Evolutionary conservation across 2,329 filamentous ascomycete species (phyloP), one percentile per base, ranked within the genome.

Genomic region (Aspergillus pseudonomiae): DNA sequence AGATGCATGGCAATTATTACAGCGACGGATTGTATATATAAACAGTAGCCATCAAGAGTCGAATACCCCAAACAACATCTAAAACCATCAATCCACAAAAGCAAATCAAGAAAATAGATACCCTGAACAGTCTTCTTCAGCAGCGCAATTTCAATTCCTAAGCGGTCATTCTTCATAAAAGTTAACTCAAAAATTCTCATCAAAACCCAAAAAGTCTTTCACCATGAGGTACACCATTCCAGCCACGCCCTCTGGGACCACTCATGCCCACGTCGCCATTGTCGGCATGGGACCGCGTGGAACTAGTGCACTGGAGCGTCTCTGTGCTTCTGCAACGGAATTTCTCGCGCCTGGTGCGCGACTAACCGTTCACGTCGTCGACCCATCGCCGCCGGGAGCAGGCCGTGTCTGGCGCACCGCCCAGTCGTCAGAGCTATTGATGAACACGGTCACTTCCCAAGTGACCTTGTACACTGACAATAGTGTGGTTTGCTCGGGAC

Each of bases 401-500:
- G 45, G 57, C 14, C 57, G 45, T 26, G 57, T 59, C 32, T 59
- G 57, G 57, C 57, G 57, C 21, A 59, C 57, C 30, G 43, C 24
- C 7, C 57, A 59, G 45, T 59, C 57, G 4, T 39, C 57, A 6
- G 45, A 59, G n/a, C 32, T 59, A 32, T 21, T 59, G 24, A 59
- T 59, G 57, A 59, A 59, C 57, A 59, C 57, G 19, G 57, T 59
- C 3, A 52, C 57, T 10, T 59, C 57, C 9, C 57, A 59, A 16
- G 32, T 52, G 9, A 59, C 57, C 11, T 32, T 59, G 30, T 55
- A 39, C 34, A 55, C 52, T 24, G 52, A 55, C 26, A 39, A 39
- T 12, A 55, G 52, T 7, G 52, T 55, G 10, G 30, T 39, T 21
- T 55, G 52, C 32, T 55, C 52, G 24, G 52, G 52, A 14, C 52